Evolutionary conservation across 2,329 filamentous ascomycete genomes (phyloP).

Genomic region (Neodidymelliopsis sp.): DNA sequence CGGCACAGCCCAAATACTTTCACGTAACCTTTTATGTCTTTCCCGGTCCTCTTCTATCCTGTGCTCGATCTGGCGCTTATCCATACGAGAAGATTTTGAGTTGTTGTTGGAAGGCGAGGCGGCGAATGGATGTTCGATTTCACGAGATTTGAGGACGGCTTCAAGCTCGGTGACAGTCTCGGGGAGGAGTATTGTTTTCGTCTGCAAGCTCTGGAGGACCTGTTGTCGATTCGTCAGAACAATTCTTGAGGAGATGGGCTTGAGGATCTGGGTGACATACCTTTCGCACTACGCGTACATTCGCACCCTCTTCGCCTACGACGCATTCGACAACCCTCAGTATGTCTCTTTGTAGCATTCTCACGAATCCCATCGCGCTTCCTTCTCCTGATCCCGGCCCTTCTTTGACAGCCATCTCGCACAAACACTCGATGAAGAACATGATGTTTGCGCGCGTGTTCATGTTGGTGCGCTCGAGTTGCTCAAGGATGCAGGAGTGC

Average conservation of each 20-base stretch:
- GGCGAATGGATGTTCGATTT: conserved; percentile 53
- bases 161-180: conserved; percentile 83
- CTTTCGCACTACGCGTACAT: conserved; percentile 89
- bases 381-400: conserved; percentile 73
- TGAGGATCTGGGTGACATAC: no score
- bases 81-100: conserved; percentile 54
- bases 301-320: conserved; percentile 86
- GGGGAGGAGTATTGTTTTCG: conserved; percentile 74
- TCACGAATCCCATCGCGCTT: conserved; percentile 79
- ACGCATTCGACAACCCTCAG: conserved; percentile 90
- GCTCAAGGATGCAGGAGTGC: conserved; percentile 96
- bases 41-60: conserved; percentile 96
- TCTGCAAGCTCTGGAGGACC: conserved; percentile 74
- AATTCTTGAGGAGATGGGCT: no score
- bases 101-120: conserved; percentile 11
- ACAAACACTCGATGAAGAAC: conserved; percentile 97
- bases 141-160: conserved; percentile 80
- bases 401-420: conserved; percentile 82
- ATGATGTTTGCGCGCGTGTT: conserved; percentile 98
- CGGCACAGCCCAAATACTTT: conserved; percentile 91
- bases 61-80: conserved; percentile 92
- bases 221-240: conserved; percentile 33
- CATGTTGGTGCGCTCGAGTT: conserved; percentile 93
- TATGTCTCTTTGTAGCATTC: conserved; percentile 95
- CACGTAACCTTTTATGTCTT: conserved; percentile 87